Percentiles rank a stretch among this genome's conserved stretches.
Evolutionary conservation across 2,329 filamentous ascomycete genomes (phyloP).

Genomic region (Colletotrichum lindemuthianum): DNA sequence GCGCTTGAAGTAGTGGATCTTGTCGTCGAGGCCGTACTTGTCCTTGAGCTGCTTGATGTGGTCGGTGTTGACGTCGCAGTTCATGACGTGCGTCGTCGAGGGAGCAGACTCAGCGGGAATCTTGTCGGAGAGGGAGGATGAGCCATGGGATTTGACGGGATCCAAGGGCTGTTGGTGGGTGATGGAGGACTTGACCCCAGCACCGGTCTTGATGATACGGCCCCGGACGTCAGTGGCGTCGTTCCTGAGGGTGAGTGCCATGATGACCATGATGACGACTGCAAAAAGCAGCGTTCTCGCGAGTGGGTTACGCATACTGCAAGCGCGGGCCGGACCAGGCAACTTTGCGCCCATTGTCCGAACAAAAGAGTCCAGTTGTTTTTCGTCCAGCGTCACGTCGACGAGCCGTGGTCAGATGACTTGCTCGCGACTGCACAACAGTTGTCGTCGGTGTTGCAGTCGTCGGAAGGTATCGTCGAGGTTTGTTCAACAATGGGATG

Average conservation of each 20-base stretch:
- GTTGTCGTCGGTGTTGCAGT: neutral
- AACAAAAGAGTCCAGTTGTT: slow-evolving; percentile 14
- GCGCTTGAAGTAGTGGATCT: slow-evolving; percentile 66
- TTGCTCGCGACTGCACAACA: neutral
- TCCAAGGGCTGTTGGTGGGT: slow-evolving; percentile 42
- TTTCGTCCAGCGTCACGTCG: slow-evolving; percentile 34
- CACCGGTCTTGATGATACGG: slow-evolving; percentile 52
- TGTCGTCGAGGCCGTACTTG: slow-evolving; percentile 58
- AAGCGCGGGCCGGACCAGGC: slow-evolving; percentile 52
- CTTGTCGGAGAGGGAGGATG: slow-evolving; percentile 41
- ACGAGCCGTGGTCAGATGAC: too few relatives aligned
- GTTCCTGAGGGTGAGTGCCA: slow-evolving; percentile 53
- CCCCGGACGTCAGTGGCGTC: slow-evolving; percentile 52
- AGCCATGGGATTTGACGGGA: slow-evolving; percentile 29
- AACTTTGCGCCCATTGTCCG: slow-evolving; percentile 51
- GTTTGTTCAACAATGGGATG: neutral
- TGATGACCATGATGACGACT: slow-evolving; percentile 53
- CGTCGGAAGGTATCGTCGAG: slow-evolving; percentile 13
- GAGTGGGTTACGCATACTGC: slow-evolving; percentile 61
- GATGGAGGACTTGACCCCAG: slow-evolving; percentile 46
- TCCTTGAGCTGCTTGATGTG: slow-evolving; percentile 57
- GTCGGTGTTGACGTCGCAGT: slow-evolving; percentile 60
- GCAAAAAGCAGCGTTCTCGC: slow-evolving; percentile 56
- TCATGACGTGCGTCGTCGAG: slow-evolving; percentile 48
- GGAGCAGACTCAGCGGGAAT: slow-evolving; percentile 40